A percentile compares a stretch with the other conserved stretches of the same genome.
Conservation (phyloP, 2,329 filamentous ascomycete genomes). For the Mycosphaerelloides madeirae region DNA sequence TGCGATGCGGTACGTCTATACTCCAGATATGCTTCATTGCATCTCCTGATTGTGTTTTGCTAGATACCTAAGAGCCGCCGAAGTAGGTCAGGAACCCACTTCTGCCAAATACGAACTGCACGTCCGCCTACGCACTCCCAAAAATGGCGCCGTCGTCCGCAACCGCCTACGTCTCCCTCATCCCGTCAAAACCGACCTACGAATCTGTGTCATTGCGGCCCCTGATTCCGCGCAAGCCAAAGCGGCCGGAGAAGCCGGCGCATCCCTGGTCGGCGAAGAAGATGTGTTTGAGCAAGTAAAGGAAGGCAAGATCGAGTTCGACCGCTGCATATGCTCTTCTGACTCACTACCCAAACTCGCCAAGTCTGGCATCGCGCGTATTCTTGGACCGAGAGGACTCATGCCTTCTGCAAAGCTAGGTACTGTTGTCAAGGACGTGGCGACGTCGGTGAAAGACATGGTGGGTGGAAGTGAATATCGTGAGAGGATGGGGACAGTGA, state of each 20-base stretch:
- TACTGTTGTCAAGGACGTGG: constrained; percentile 80
- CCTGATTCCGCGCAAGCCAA: constrained; percentile 69
- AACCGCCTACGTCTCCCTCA: constrained; percentile 85
- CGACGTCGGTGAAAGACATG: constrained; percentile 70
- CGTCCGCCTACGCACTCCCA: constrained; percentile 74
- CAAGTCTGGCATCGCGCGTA: constrained; percentile 72
- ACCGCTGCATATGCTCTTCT: constrained; percentile 79
- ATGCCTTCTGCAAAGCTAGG: constrained; percentile 89
- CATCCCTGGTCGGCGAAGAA: constrained; percentile 78
- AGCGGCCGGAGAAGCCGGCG: constrained; percentile 73
- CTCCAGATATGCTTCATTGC: neutral
- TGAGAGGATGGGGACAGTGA: constrained; percentile 76
- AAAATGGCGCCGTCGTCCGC: constrained; percentile 80
- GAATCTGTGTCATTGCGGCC: constrained; percentile 87
- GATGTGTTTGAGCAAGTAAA: constrained; percentile 75
- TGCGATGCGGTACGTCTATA: constrained; percentile 68
- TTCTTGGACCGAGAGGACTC: constrained; percentile 81
- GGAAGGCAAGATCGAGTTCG: constrained; percentile 76
- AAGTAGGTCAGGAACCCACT: constrained; percentile 75
- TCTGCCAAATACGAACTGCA: constrained; percentile 83
- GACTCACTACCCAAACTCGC: constrained; percentile 72
- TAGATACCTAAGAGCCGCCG: constrained; percentile 85
- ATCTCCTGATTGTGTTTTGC: neutral
- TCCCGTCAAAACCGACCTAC: constrained; percentile 80
- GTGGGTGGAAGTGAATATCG: constrained; percentile 81